Evolutionary conservation across 176 grass and related monocot genomes (phyloP), one percentile per base, ranked within the genome.

Genomic region (Musa troglodytarum): DNA sequence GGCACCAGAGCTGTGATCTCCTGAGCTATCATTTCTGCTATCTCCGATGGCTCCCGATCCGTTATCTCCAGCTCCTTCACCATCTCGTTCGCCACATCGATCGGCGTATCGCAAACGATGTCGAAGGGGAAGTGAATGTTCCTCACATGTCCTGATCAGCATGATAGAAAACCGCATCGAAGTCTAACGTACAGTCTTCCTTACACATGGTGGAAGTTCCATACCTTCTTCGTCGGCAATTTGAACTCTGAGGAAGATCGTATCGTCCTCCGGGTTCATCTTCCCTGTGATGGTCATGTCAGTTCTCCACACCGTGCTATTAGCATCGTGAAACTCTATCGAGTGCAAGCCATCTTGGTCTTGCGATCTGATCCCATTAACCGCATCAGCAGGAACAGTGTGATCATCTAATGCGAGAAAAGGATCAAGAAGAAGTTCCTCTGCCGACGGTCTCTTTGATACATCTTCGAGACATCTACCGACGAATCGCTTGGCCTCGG

Each of bases 91-190:
- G 95, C 90, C 76, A 99, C 95, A 53, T 94, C 95, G 10, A 17
- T 82, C 20, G 90, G 90, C 1, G 95, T 99, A 66, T 99, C 95
- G 65, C 72, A 75, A 2, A 20, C 57, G 9, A 87, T 61, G 62
- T 99, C 95, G 76, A 94, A 99, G 51, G 95, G 95, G 58, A 99
- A 99, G 75, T 94, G 94, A 66, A 99, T 99, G 88, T 99, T 99
- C 24, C 86, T 85, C 19, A 59, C 70, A 7, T 78, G 55, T 0
- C 81, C 88, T 72, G 53, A 25, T 49, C 26, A 53, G 4, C 11
- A 29, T 68, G 5, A 12, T 12, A 15, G 1, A 28, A 29, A 15
- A 14, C 11, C 14, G 16, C 1, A 68, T 49, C 9, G 13, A 15
- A 14, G 16, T 61, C 5, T n/a, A 6, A 61, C 0, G n/a, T 68